These are phyloP conservation scores for Microbotryomycetes sp. DNA, from an alignment of 1,284 basidiomycete species.

Conservation along the genomic window DNA sequence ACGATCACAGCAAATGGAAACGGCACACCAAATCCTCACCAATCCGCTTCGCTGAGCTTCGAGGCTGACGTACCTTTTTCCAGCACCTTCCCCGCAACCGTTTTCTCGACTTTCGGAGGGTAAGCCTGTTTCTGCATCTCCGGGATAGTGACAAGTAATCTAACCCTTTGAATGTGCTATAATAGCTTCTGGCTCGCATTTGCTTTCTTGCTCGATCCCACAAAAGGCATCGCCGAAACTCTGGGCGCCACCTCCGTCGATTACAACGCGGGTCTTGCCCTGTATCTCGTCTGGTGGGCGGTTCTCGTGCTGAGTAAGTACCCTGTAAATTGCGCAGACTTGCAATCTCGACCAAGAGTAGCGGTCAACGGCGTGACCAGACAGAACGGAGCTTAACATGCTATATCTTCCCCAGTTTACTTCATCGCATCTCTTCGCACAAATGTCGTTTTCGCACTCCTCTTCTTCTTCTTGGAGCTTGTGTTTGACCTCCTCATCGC, in stretches of 20 bases:
- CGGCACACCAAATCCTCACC: neutral
- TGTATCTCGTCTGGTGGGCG: conserved; percentile 25
- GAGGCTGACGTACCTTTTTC: neutral
- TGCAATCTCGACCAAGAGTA: no score
- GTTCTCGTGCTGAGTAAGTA: conserved; percentile 26
- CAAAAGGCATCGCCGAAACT: conserved; percentile 11
- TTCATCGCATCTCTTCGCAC: conserved; percentile 31
- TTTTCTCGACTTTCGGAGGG: conserved; percentile 32
- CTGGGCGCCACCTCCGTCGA: conserved; percentile 13
- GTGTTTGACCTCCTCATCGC: conserved; percentile 29
- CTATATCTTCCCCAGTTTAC: conserved; percentile 5
- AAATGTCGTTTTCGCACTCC: conserved; percentile 32
- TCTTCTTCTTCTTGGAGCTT: conserved; percentile 32
- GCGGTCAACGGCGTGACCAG: no score
- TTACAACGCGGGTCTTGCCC: conserved; percentile 26
- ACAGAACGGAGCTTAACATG: neutral
- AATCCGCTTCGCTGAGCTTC: neutral
- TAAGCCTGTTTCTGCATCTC: conserved; percentile 9
- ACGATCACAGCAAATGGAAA: no score
- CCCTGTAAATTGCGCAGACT: neutral
- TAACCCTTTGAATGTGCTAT: neutral
- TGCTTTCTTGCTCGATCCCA: conserved; percentile 10
- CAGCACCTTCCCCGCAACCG: conserved; percentile 31
- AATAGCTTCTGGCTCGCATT: conserved; percentile 26
- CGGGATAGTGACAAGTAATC: conserved; percentile 1